A percentile compares a stretch with the other conserved stretches of the same genome.
These are phyloP conservation scores for Sequoia sempervirens DNA, from an alignment of 75 land plant genomes.

Conservation along the genomic window DNA sequence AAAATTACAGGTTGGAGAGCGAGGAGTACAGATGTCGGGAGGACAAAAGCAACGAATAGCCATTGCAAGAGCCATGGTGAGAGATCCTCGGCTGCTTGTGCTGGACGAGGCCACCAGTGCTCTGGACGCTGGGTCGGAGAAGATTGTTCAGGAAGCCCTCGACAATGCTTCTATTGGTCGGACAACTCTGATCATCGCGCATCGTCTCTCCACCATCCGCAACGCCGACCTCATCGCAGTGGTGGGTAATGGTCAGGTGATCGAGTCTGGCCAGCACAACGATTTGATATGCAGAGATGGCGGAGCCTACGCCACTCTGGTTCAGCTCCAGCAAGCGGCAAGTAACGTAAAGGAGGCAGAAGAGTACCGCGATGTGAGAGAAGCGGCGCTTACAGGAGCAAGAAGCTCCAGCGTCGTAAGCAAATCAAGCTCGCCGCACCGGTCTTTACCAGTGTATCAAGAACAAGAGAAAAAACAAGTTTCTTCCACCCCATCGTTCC, in stretches of 20 bases:
- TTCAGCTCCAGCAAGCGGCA: constrained; percentile 24
- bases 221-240: constrained; percentile 44
- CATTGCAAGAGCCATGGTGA: constrained; percentile 48
- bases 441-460: not conserved
- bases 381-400: constrained; percentile 8
- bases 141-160: constrained; percentile 40
- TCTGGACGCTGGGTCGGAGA: constrained; percentile 43
- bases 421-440: constrained; percentile 8
- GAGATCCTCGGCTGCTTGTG: constrained; percentile 33
- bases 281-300: constrained; percentile 24
- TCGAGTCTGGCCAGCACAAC: constrained; percentile 44
- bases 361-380: constrained; percentile 7
- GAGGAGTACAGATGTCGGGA: constrained; percentile 45
- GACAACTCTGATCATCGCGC: constrained; percentile 42
- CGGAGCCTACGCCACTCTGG: constrained; percentile 38
- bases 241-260: constrained; percentile 35
- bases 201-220: constrained; percentile 42
- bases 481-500: constrained; percentile 33
- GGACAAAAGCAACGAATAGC: constrained; percentile 60
- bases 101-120: constrained; percentile 63
- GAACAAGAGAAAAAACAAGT: not conserved
- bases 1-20: constrained; percentile 32
- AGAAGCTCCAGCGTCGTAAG: not conserved
- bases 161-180: constrained; percentile 31
- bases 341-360: not conserved